Evolutionary conservation across 805 yeast genomes (phyloP), one percentile per base, ranked within the genome.

Genomic region (Saturnispora saitoi): DNA sequence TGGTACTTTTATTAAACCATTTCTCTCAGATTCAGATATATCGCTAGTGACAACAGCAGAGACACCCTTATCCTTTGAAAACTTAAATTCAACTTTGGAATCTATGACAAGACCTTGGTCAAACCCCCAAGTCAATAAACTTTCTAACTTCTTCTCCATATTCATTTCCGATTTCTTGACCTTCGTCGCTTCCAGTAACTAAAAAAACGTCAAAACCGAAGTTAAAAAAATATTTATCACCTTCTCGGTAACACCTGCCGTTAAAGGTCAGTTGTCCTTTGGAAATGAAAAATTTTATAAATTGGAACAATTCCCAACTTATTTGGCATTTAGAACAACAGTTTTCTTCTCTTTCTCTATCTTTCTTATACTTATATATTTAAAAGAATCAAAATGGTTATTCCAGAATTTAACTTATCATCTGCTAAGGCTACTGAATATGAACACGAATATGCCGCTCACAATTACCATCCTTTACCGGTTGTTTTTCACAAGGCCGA

Each of bases 391-490:
- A 12, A 43, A 31, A 46, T 46, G 44, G 29, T 42, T 40, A 42
- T 54, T 30, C 67, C 71, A 47, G 65, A 70, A 58, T 71, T 69
- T 56, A 69, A 69, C 57, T 68, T 83, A 29, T 77, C 91, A 1
- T 82, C 95, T 2, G 65, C 67, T 30, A 72, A 80, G 53, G 85
- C 96, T 34, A 70, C 70, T 52, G 71, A 76, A 47, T 80, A 76
- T 69, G 97, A 91, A 68, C 68, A 76, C 48, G 70, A 83, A 52
- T 88, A 85, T 70, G 86, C 96, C 43, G 98, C 98, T 29, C 97
- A 90, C 71, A 91, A 91, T 74, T 91, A 91, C 72, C 96, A 88
- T 69, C 97, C 98, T 45, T 71, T 91, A 54, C 98, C 98, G 11
- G 96, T 91, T 51, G 97, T 91, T 14, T 86, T 91, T 69, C 76